Base-by-base conservation (phyloP, 768 basidiomycete species). In the Suillus subalutaceus region DNA sequence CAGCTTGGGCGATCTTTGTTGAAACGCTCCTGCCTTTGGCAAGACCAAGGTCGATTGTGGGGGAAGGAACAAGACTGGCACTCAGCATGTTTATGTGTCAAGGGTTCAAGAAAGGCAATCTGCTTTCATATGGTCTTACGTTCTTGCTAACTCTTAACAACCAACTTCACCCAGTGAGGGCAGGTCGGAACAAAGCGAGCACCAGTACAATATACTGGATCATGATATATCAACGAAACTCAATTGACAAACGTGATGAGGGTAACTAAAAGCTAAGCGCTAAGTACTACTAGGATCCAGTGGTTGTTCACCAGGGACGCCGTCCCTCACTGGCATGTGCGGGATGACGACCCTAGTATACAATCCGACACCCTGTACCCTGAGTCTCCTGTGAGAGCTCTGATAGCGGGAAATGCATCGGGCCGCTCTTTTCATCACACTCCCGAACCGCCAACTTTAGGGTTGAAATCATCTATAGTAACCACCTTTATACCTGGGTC, bases 321-420 rank as follows among this genome's bases (percentile, higher is more conserved):
- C 12, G 6, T 37, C 35, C 55, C 53, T 37, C 23, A 38, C 13
- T 6, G 35, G 6, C 37, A 23, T 3, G 23, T 59, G 40, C 16
- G 26, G 26, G 30, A 32, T 57, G 74, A 90, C n/a, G 82, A 85
- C 7, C 84, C 90, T n/a, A 85, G 87, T 12, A 85, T 92, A 6
- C 79, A 89, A 61, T 89, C 93, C 0, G 96, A 94, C 74, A 85
- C 40, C 40, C 40, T 41, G 40, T 41, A 41, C 13, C 40, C 37
- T 10, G 1, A 37, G 40, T 13, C 40, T 40, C 8, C 15, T 15
- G 40, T 41, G 40, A 41, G 40, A 41, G 40, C 40, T 15, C 40
- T 15, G 40, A 40, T 40, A 40, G 12, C 38, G 38, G 38, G 12
- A 40, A 40, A 40, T 40, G 6, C 12, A 40, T 40, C 38, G 38